These are phyloP conservation scores for Neopestalotiopsis clavispora DNA, from an alignment of 2,329 filamentous ascomycete genomes.

Conservation along the genomic window DNA sequence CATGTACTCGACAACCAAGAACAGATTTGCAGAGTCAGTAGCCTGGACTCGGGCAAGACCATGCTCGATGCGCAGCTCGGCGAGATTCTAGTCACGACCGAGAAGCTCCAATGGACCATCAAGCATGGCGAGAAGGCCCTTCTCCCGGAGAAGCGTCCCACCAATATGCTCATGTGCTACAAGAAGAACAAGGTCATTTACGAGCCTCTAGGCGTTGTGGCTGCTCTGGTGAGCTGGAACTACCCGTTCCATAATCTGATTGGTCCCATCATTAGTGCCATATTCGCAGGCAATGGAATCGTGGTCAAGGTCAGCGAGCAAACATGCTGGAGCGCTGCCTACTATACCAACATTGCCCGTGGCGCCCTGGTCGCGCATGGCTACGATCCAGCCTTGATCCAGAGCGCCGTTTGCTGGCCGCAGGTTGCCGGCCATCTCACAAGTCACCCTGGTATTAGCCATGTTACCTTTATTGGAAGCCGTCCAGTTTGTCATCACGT, in stretches of 20 bases:
- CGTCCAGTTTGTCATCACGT: constrained; percentile 86
- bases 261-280: constrained; percentile 84
- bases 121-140: constrained; percentile 86
- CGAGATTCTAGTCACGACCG: constrained; percentile 90
- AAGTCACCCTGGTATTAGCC: constrained; percentile 80
- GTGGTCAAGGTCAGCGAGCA: constrained; percentile 95
- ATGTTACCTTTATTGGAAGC: constrained; percentile 96
- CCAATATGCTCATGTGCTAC: constrained; percentile 92
- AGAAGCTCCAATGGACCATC: constrained; percentile 95
- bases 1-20: constrained; percentile 89
- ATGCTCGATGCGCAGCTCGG: constrained; percentile 92
- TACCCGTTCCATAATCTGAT: constrained; percentile 96
- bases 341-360: constrained; percentile 80
- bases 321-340: constrained; percentile 88
- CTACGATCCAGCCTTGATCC: constrained; percentile 80
- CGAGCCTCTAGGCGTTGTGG: constrained; percentile 91
- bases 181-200: constrained; percentile 91
- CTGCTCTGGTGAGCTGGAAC: constrained; percentile 96
- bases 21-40: constrained; percentile 82
- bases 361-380: constrained; percentile 83
- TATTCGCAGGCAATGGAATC: constrained; percentile 91
- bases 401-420: constrained; percentile 88
- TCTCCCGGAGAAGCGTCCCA: constrained; percentile 73
- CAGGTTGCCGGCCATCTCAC: constrained; percentile 81
- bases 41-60: constrained; percentile 94